phyloP scores from a whole-genome alignment of 1,139 yeast species.

The Debaryomycetaceae sp. region DNA sequence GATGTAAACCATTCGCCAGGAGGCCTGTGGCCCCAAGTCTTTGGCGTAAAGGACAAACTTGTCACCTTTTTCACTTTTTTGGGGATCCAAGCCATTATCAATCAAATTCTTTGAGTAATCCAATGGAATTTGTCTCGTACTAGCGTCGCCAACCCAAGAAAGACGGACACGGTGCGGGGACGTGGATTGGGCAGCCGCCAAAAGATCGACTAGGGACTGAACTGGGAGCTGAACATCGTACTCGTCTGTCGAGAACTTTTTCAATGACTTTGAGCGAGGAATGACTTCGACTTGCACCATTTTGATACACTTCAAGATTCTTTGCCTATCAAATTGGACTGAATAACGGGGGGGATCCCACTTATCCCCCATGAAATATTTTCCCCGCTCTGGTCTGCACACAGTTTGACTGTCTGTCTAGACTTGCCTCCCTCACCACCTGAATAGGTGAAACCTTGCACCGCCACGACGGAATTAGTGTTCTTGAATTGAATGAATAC shows the following conservation, averaged over 20 bases:
- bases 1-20: constrained; percentile 81
- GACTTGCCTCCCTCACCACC: too few relatives aligned
- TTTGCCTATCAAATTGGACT: too few relatives aligned
- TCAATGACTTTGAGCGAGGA: constrained; percentile 42
- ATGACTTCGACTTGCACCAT: constrained; percentile 34
- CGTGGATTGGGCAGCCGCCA: constrained; percentile 36
- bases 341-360: too few relatives aligned
- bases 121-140: constrained; percentile 24
- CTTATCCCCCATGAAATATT: too few relatives aligned
- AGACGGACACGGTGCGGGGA: constrained; percentile 30
- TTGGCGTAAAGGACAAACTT: constrained; percentile 44
- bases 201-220: constrained; percentile 21
- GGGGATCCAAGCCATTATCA: constrained; percentile 22
- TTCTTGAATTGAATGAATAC: too few relatives aligned
- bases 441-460: too few relatives aligned
- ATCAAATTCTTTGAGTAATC: constrained; percentile 18
- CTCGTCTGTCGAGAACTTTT: constrained; percentile 25
- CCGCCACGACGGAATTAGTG: too few relatives aligned
- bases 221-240: constrained; percentile 20
- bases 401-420: too few relatives aligned
- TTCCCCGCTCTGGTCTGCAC: too few relatives aligned
- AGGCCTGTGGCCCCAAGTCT: constrained; percentile 88
- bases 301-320: too few relatives aligned
- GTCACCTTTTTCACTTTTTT: too few relatives aligned
- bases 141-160: constrained; percentile 18